These are phyloP conservation scores for Stagonosporopsis tanaceti DNA, from an alignment of 2,329 filamentous ascomycete species.

Conservation along the genomic window DNA sequence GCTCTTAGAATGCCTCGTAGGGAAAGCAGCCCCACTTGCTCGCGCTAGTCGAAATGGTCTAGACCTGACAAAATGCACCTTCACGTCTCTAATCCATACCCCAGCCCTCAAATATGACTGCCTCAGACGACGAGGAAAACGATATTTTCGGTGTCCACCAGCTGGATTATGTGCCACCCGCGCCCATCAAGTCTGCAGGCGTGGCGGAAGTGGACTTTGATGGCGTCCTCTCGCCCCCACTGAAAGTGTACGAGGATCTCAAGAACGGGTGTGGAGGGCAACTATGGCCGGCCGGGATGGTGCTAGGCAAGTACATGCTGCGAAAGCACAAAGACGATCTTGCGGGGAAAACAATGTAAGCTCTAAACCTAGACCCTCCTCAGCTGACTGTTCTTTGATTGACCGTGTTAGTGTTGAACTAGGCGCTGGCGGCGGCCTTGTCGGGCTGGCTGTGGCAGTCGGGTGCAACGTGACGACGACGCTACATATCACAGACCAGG, in stretches of 20 bases:
- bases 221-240: constrained; percentile 72
- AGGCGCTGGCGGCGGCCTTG: constrained; percentile 88
- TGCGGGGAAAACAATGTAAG: constrained; percentile 75
- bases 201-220: constrained; percentile 71
- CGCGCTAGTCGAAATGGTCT: constrained; percentile 15
- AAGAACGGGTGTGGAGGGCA: constrained; percentile 89
- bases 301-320: constrained; percentile 85
- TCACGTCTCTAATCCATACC: constrained; percentile 7
- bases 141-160: constrained; percentile 57
- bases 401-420: constrained; percentile 75
- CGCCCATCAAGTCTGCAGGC: constrained; percentile 60
- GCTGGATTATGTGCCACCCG: constrained; percentile 62
- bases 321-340: constrained; percentile 72
- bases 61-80: constrained; percentile 18
- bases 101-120: constrained; percentile 9
- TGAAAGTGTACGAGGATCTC: constrained; percentile 85
- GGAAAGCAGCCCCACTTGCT: constrained; percentile 16
- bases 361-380: constrained; percentile 31
- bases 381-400: constrained; percentile 12
- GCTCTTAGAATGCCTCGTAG: background rate
- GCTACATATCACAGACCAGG: constrained; percentile 87
- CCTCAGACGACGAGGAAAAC: constrained; percentile 42
- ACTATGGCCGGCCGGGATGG: constrained; percentile 92
- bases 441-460: constrained; percentile 70
- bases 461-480: constrained; percentile 61